Evolutionary conservation across 176 grass and related monocot species (phyloP), one percentile per base, ranked within the genome.

Genomic region (Juncus effusus): DNA sequence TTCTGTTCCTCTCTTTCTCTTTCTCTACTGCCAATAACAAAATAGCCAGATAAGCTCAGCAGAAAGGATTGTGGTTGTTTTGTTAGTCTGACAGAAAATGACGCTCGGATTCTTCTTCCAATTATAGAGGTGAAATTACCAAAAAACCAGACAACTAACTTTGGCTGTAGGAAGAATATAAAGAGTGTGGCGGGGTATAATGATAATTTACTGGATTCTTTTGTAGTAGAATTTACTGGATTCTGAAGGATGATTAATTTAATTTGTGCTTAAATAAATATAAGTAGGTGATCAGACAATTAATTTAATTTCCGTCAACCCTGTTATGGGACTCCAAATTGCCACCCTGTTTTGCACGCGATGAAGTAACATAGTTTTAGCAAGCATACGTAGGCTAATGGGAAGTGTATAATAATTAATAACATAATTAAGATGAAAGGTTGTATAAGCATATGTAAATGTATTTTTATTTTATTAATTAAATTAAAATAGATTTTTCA

Each of bases 51-150:
- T 15, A 55, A 59, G 54, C 13, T 16, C 3, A 56, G 67, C 38
- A 67, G 37, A 47, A 47, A 71, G 28, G 28, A 38, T 52, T 36
- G 65, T 52, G 11, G 19, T 58, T 45, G 69, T 36, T 42, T 58
- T 45, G 69, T 36, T 42, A 40, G 36, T 39, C 38, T 41, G 9
- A 72, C 15, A 61, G 19, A 61, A 52, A 10, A 59, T 40, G 58
- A 38, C 41, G 54, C 54, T 59, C 0, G 54, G 40, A 59, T 72
- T 59, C 69, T 72, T 59, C 69, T 72, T 72, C 13, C 54, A 11
- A 16, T 59, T 72, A 19, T 59, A 72, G 55, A 14, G 36, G 60
- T 72, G 38, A 59, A 72, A 72, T 72, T 72, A 72, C 69, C 38
- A 10, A 3, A 37, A 42, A 59, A 11, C 53, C 69, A 6, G 2